Evolutionary conservation across 2,329 filamentous ascomycete genomes (phyloP).

Genomic region (Penicillium sp.): DNA sequence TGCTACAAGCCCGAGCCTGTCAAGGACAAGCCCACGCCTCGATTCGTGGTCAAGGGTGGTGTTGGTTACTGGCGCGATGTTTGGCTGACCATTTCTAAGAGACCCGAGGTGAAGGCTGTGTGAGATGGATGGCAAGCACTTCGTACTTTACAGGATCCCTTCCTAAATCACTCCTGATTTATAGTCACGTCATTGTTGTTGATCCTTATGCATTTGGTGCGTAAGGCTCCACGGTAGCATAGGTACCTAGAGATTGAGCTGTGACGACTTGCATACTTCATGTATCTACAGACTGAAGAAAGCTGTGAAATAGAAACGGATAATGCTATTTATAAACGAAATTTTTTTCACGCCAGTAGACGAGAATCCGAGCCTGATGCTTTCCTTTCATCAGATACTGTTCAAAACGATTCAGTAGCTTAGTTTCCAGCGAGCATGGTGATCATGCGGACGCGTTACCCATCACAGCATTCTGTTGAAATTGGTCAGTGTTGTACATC

Average conservation of each 20-base stretch:
- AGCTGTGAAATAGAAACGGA: neutral
- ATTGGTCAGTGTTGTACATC: neutral
- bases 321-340: constrained; percentile 4
- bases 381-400: neutral
- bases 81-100: constrained; percentile 31
- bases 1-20: constrained; percentile 24
- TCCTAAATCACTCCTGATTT: too few species aligned
- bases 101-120: constrained; percentile 15
- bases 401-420: neutral
- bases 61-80: constrained; percentile 34
- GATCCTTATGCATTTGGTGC: neutral
- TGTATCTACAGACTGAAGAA: neutral
- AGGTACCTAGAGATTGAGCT: neutral
- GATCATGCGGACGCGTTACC: constrained; percentile 17
- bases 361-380: neutral
- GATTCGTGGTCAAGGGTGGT: constrained; percentile 34
- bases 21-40: constrained; percentile 25
- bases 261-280: neutral
- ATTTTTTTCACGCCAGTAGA: neutral
- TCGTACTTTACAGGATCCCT: neutral
- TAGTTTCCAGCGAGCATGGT: neutral
- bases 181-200: too few species aligned
- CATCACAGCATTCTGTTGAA: constrained; percentile 28
- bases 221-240: neutral
- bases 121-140: neutral